Base-by-base conservation (phyloP, 1,139 yeast genomes). In the Geotrichum bryndzae region DNA sequence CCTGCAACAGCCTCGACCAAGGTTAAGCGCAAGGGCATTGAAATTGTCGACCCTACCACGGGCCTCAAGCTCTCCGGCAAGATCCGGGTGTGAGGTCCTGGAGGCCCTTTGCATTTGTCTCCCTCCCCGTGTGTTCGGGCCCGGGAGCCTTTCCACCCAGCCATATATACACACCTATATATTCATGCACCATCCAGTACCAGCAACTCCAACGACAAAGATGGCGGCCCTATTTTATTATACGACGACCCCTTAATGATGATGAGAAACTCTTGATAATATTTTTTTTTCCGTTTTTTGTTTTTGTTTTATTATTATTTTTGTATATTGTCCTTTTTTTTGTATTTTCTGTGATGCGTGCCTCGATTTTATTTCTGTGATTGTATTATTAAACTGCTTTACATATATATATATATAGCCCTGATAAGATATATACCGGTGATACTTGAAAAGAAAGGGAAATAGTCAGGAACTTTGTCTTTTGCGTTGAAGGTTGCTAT, bases 11-110 rank as follows among this genome's bases (percentile, higher is more conserved):
- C 53, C 58, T 48, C 53, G 50, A 27, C 51, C 55, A 23, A 18
- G 33, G 29, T 52, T 59, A 60, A 18, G 63, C 63, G 63, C 66
- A 70, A 70, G 66, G 74, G 90, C 84, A 63, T 89, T 70, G 94
- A 88, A 71, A 88, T 88, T 67, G 86, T 89, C 65, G 87, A 88
- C 72, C 96, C 96, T 8, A 84, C 82, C 60, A 88, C 95, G 4
- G 90, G 90, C 57, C 73, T 85, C 77, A 80, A 87, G 69, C 83
- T 87, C 2, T 41, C 46, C 6, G 46, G 46, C n/a, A 41, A 41
- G 38, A 80, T 41, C 23, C 25, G 50, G 57, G 57, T 53, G 54
- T 54, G 38, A 27, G 31, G 31, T 27, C 6, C 6, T 27, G 18
- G 18, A 18, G 18, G 18, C 18, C 18, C 18, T 18, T 18, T 18